Base-by-base conservation (phyloP, 345 rosid genomes). In the Erysimum cheiranthoides region DNA sequence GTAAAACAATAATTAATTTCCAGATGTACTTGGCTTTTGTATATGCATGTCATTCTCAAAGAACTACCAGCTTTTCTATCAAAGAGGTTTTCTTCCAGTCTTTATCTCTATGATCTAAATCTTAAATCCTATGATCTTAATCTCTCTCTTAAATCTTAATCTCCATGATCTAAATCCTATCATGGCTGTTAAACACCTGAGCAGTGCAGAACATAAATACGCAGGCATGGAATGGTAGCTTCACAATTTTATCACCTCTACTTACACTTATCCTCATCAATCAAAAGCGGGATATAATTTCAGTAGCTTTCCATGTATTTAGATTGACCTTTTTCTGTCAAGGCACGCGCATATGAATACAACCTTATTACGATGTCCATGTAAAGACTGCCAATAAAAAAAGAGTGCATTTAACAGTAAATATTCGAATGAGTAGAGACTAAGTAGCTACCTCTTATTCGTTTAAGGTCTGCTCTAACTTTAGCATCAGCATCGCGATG, bases 381-480 rank as follows among this genome's bases (percentile, higher is more conserved):
- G 39, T 27, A 76, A 45, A 53, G 21, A 61, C 61, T 38, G 46
- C 36, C 70, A 69, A 61, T 35, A 14, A n/a, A 46, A 36, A 32
- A 34, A 47, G 36, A 59, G 38, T 62, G 61, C 61, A 57, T 47
- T 36, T 35, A 42, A 73, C 58, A 27, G 51, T 50, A 32, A 58
- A 73, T 47, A 62, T 10, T 28, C 25, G 9, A 72, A 73, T 43
- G 57, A 59, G 43, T 72, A 60, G 62, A 73, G 70, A 73, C 64
- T 2, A 58, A 50, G 73, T 72, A 66, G 64, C 68, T 84, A 96
- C 99, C 98, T 84, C 86, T 87, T 68, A 89, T 76, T 69, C 76
- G 79, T 71, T 75, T 86, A 65, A 93, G 85, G 78, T 83, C 87
- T 34, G 89, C 90, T 80, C 85, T 89, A 77, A 80, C 85, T 81